phyloP scores from a whole-genome alignment of 2,329 filamentous ascomycete genomes.

The Phaeoacremonium minimum region DNA sequence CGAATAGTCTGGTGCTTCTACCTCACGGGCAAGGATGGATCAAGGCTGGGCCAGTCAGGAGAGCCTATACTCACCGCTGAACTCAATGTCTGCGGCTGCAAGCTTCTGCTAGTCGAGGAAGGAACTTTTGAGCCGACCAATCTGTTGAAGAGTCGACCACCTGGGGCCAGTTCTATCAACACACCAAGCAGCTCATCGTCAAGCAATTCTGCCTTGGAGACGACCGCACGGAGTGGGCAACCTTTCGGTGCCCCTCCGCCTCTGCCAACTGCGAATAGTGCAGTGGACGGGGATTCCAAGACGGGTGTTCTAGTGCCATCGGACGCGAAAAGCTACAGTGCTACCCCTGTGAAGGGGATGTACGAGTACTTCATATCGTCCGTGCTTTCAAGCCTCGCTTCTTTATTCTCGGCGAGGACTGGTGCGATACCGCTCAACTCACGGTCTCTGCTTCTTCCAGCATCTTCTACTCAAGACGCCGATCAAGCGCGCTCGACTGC shows the following conservation, averaged over 20 bases:
- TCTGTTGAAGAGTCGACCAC: conserved; percentile 38
- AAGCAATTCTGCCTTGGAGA: conserved; percentile 32
- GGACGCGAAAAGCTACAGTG: conserved; percentile 27
- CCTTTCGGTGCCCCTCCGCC: conserved; percentile 18
- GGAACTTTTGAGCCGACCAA: conserved; percentile 44
- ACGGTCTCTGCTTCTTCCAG: conserved; percentile 42
- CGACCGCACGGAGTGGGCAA: conserved; percentile 22
- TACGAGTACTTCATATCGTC: conserved; percentile 52
- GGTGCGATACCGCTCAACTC: conserved; percentile 49
- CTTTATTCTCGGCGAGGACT: conserved; percentile 42
- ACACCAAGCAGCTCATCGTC: conserved; percentile 44
- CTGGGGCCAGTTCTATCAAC: conserved; percentile 32
- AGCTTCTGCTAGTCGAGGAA: conserved; percentile 41
- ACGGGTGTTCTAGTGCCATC: conserved; percentile 11
- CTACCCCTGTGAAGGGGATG: conserved; percentile 35
- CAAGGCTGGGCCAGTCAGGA: conserved; percentile 13
- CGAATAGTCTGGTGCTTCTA: conserved; percentile 53
- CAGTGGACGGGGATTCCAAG: conserved; percentile 24
- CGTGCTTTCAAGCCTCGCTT: conserved; percentile 44
- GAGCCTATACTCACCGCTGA: conserved; percentile 27
- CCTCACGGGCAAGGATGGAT: conserved; percentile 36
- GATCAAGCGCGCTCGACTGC: conserved; percentile 20
- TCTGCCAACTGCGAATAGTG: conserved; percentile 12
- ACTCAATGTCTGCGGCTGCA: conserved; percentile 39
- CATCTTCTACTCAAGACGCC: conserved; percentile 21